phyloP scores from a whole-genome alignment of 2,329 filamentous ascomycete species.

The Pestalotiopsis sp. region DNA sequence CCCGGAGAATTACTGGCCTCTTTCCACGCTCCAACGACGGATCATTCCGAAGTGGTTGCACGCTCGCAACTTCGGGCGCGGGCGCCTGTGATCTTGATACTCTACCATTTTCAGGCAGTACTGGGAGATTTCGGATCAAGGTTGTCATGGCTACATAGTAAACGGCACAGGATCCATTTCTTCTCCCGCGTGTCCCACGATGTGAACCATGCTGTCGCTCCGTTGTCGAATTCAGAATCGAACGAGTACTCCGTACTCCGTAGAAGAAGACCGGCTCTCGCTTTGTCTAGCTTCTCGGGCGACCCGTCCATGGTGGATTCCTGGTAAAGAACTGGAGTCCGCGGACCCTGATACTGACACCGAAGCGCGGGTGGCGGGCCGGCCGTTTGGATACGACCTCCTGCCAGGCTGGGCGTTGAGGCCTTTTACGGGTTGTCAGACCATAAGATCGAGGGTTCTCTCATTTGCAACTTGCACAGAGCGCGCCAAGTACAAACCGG shows the following conservation, averaged over 20 bases:
- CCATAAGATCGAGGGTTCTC: not conserved
- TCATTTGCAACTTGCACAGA: too few species aligned
- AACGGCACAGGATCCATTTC: not conserved
- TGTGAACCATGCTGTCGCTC: not conserved
- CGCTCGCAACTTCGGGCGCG: not conserved
- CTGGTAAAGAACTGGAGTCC: not conserved
- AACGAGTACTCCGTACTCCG: too few species aligned
- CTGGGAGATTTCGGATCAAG: not conserved
- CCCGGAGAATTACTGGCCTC: slow-evolving; percentile 3
- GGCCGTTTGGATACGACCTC: not conserved
- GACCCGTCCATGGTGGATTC: not conserved
- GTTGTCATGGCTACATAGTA: not conserved
- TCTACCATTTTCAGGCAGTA: not conserved
- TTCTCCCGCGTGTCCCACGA: not conserved
- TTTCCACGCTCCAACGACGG: not conserved
- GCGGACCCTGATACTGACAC: not conserved
- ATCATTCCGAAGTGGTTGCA: not conserved
- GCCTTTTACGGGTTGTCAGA: not conserved
- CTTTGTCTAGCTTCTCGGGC: too few species aligned
- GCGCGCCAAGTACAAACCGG: too few species aligned
- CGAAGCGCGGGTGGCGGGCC: not conserved
- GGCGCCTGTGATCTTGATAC: not conserved
- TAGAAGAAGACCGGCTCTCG: too few species aligned
- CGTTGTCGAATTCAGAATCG: not conserved
- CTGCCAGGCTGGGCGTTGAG: not conserved